These are phyloP conservation scores for Blastobotrys elegans DNA, from an alignment of 1,139 yeast genomes.

Conservation along the genomic window DNA sequence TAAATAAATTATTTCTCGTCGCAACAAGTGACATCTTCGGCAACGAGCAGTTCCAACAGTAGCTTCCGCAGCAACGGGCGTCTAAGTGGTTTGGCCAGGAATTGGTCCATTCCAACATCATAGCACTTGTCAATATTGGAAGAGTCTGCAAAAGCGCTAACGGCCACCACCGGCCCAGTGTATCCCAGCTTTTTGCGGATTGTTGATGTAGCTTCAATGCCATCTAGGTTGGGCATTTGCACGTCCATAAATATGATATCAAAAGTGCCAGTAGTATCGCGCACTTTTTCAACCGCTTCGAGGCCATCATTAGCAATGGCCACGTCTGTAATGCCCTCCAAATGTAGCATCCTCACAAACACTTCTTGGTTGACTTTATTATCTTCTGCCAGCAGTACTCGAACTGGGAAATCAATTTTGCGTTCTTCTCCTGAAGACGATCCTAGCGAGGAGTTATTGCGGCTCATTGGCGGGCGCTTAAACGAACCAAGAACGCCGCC, in stretches of 20 bases:
- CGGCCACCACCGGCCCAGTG: constrained; percentile 76
- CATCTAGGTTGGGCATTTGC: constrained; percentile 94
- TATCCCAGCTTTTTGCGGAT: constrained; percentile 60
- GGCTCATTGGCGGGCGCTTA: constrained; percentile 22
- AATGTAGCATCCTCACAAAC: constrained; percentile 75
- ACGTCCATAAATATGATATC: constrained; percentile 92
- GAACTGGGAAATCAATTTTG: constrained; percentile 35
- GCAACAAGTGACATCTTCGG: background rate
- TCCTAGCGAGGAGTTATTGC: constrained; percentile 23
- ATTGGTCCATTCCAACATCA: constrained; percentile 84
- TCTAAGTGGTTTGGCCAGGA: constrained; percentile 68
- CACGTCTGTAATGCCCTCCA: constrained; percentile 73
- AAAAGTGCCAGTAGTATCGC: constrained; percentile 34
- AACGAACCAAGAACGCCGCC: background rate
- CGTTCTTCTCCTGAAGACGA: constrained; percentile 18
- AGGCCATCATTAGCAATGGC: constrained; percentile 86
- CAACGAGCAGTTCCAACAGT: constrained; percentile 18
- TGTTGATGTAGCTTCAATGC: constrained; percentile 70
- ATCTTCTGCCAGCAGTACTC: constrained; percentile 89
- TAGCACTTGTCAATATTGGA: constrained; percentile 82
- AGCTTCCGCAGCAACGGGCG: constrained; percentile 26
- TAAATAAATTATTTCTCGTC: background rate
- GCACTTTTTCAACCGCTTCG: constrained; percentile 68
- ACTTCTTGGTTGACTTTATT: constrained; percentile 93
- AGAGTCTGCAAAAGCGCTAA: constrained; percentile 93